phyloP scores from a whole-genome alignment of 129 eudicot species.

The Sambucus nigra region DNA sequence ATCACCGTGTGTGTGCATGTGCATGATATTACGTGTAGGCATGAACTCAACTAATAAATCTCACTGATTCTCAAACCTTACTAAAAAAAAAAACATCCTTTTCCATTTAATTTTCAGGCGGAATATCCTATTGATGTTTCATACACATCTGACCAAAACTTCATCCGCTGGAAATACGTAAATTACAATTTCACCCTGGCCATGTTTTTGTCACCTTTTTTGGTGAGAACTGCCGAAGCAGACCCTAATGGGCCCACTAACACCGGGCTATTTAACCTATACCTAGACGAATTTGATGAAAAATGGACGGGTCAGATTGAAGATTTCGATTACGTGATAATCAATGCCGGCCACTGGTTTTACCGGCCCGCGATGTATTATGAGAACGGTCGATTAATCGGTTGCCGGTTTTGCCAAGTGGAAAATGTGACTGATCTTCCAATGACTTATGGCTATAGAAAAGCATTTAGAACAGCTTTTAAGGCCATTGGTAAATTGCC shows the following conservation, averaged over 20 bases:
- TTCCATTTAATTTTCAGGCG: too few relatives aligned
- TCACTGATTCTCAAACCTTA: too few relatives aligned
- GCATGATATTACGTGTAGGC: too few relatives aligned
- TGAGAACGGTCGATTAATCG: constrained; percentile 31
- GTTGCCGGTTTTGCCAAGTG: constrained; percentile 44
- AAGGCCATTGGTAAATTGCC: constrained; percentile 34
- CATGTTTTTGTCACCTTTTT: constrained; percentile 37
- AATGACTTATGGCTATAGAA: constrained; percentile 45
- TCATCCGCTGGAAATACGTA: constrained; percentile 32
- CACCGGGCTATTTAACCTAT: constrained; percentile 59
- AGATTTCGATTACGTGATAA: constrained; percentile 34
- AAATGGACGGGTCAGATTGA: constrained; percentile 59
- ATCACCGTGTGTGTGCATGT: too few relatives aligned
- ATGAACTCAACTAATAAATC: too few relatives aligned
- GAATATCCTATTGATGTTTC: constrained; percentile 45
- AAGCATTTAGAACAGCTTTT: constrained; percentile 56
- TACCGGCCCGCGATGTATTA: constrained; percentile 52
- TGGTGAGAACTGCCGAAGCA: constrained; percentile 24
- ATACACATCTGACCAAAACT: constrained; percentile 35
- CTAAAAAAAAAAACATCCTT: too few relatives aligned
- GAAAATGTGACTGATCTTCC: constrained; percentile 48
- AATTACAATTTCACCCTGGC: constrained; percentile 46
- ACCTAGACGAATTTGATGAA: constrained; percentile 66
- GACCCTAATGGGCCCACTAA: constrained; percentile 46
- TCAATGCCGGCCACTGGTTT: constrained; percentile 69